Base-by-base conservation (phyloP, 345 rosid genomes). In the Rhodamnia argentea region DNA sequence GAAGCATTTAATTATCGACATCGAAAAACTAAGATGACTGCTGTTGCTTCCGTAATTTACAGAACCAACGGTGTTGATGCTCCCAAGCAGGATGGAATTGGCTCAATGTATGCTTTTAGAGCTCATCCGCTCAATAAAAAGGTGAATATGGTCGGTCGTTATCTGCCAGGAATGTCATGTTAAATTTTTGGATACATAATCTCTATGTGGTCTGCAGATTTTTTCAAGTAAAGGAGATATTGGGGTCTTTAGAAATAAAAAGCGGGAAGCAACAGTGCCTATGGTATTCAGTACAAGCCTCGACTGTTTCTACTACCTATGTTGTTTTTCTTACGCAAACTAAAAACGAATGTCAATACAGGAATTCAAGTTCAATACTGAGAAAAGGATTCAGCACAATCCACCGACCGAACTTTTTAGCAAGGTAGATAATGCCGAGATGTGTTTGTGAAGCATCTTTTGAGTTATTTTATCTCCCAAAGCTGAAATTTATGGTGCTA, bases 351-450 rank as follows among this genome's bases (percentile, higher is more conserved):
- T 54, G n/a, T 84, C 86, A 84, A 59, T 76, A 84, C 93, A 96
- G 99, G 99, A 92, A 88, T 94, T 95, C 87, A 94, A 88, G 87
- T 95, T 96, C 86, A 94, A 88, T 51, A 89, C 90, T 3, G 95
- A 91, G 85, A 95, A 90, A 90, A 94, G 89, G 88, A 87, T 85
- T 90, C 93, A 82, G 51, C 94, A 90, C 87, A 91, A 93, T 92
- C 92, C 91, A 32, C 98, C 99, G 12, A 84, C 90, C 44, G 99
- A 97, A 52, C 97, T 96, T 87, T 95, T 96, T 88, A 94, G 95
- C 86, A 97, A 95, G 99, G 99, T 97, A 92, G 87, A 70, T 13
- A 37, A 42, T 70, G 13, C 47, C 37, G 47, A 70, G 81, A 37
- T 70, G 81, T 70, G 82, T 53, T 56, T 83, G 84, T 18, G 27